A percentile compares a stretch with the other conserved stretches of the same genome.
Evolutionary conservation across 2,329 filamentous ascomycete genomes (phyloP).

Genomic region (Beauveria rudraprayagi): DNA sequence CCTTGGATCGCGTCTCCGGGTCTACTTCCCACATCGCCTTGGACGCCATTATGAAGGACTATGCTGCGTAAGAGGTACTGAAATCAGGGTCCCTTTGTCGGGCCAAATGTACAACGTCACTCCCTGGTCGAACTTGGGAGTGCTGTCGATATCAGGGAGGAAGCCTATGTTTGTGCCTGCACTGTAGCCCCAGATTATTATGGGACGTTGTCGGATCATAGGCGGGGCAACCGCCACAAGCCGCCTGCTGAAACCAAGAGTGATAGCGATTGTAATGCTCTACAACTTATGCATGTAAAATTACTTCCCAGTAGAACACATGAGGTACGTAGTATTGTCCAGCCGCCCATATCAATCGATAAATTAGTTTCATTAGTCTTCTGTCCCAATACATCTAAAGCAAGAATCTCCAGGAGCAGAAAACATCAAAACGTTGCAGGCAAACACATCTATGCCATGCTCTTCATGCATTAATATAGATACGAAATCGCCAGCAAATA

Average conservation of each 20-base stretch:
- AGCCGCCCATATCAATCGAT: not conserved
- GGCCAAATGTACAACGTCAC: not conserved
- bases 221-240: constrained; percentile 10
- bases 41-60: constrained; percentile 42
- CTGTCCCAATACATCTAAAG: constrained; percentile 1
- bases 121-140: not conserved
- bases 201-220: constrained; percentile 4
- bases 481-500: constrained; percentile 11
- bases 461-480: constrained; percentile 9
- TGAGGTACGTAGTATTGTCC: not conserved
- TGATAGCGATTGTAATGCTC: not conserved
- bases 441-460: constrained; percentile 4
- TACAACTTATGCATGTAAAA: not conserved
- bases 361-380: constrained; percentile 3
- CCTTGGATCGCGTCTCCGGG: constrained; percentile 93
- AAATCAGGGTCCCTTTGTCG: not conserved
- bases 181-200: constrained; percentile 8
- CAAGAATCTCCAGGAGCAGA: constrained; percentile 2
- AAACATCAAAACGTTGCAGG: constrained; percentile 1
- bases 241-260: not conserved
- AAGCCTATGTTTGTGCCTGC: not conserved
- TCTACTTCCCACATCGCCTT: constrained; percentile 98
- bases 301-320: not conserved
- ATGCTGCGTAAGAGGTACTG: not conserved
- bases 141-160: constrained; percentile 6